These are phyloP conservation scores for Ogataea minuta DNA, from an alignment of 805 yeast genomes.

Conservation along the genomic window DNA sequence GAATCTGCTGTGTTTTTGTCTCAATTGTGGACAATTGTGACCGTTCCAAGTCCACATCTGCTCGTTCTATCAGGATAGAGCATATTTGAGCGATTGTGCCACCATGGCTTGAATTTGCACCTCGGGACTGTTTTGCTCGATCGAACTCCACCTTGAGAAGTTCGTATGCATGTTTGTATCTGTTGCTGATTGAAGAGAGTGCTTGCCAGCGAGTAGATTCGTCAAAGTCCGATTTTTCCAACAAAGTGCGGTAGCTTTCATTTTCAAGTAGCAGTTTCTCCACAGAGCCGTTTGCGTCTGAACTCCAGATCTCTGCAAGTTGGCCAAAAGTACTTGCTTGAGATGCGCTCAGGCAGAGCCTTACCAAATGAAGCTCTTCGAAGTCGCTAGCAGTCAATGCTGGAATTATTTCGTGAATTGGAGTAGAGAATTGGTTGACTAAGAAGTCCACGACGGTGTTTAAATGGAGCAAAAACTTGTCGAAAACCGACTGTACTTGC, in stretches of 20 bases:
- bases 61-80: conserved; percentile 46
- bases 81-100: conserved; percentile 35
- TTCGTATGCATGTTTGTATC: conserved; percentile 41
- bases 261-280: conserved; percentile 43
- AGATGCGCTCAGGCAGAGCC: conserved; percentile 32
- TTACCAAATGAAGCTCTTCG: conserved; percentile 35
- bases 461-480: conserved; percentile 13
- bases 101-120: conserved; percentile 18
- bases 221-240: conserved; percentile 34
- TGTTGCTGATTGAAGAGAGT: conserved; percentile 37
- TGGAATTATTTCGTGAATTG: conserved; percentile 26
- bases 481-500: neutral
- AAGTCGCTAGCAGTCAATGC: conserved; percentile 31
- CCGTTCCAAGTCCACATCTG: conserved; percentile 52
- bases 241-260: conserved; percentile 42
- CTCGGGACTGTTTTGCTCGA: conserved; percentile 15
- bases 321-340: conserved; percentile 27
- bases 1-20: conserved; percentile 32
- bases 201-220: conserved; percentile 38
- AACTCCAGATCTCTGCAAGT: conserved; percentile 37
- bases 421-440: conserved; percentile 18
- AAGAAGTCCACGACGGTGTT: conserved; percentile 18
- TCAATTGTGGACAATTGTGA: conserved; percentile 34
- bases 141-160: conserved; percentile 26
- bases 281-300: conserved; percentile 20